Percentiles rank a stretch among this genome's conserved stretches.
Evolutionary conservation across 1,139 yeast species (phyloP).

Genomic region (Saccharomycopsis crataegensis): DNA sequence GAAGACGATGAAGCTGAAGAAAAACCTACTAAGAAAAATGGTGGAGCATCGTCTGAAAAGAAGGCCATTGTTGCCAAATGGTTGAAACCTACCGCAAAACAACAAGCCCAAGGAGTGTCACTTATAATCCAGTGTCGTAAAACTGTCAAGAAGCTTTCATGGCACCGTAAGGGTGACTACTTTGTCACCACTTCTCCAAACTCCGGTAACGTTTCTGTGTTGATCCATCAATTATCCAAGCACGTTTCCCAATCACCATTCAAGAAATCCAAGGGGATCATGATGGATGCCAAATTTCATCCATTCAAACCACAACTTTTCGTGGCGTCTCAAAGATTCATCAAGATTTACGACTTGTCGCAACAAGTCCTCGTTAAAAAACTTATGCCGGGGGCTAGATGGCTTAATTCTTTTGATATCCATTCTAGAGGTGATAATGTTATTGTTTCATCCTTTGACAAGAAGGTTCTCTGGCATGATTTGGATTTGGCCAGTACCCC

Average conservation of each 20-base stretch:
- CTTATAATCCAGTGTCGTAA: slow-evolving; percentile 66
- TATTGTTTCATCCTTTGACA: slow-evolving; percentile 87
- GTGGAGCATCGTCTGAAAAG: slow-evolving; percentile 25
- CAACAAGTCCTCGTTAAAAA: slow-evolving; percentile 80
- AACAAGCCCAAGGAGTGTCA: slow-evolving; percentile 63
- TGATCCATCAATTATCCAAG: slow-evolving; percentile 90
- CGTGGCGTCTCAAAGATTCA: slow-evolving; percentile 89
- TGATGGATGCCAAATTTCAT: slow-evolving; percentile 95
- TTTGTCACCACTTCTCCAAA: slow-evolving; percentile 92
- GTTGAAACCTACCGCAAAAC: slow-evolving; percentile 66
- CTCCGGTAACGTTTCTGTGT: slow-evolving; percentile 78
- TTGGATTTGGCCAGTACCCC: slow-evolving; percentile 85
- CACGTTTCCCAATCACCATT: slow-evolving; percentile 98
- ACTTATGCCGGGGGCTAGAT: slow-evolving; percentile 90
- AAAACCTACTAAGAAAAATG: slow-evolving; percentile 22
- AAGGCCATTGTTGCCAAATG: slow-evolving; percentile 70
- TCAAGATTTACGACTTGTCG: slow-evolving; percentile 83
- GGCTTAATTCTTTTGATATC: slow-evolving; percentile 86
- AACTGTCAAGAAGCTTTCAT: slow-evolving; percentile 72
- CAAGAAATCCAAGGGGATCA: slow-evolving; percentile 85
- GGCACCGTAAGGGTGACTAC: slow-evolving; percentile 98
- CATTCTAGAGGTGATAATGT: slow-evolving; percentile 97
- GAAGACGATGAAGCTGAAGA: slow-evolving; percentile 33
- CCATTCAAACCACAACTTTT: slow-evolving; percentile 92
- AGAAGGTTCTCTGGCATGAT: slow-evolving; percentile 96